phyloP scores from a whole-genome alignment of 108 stramenopile genomes.

The Pseudonitzschia delicatissima region DNA sequence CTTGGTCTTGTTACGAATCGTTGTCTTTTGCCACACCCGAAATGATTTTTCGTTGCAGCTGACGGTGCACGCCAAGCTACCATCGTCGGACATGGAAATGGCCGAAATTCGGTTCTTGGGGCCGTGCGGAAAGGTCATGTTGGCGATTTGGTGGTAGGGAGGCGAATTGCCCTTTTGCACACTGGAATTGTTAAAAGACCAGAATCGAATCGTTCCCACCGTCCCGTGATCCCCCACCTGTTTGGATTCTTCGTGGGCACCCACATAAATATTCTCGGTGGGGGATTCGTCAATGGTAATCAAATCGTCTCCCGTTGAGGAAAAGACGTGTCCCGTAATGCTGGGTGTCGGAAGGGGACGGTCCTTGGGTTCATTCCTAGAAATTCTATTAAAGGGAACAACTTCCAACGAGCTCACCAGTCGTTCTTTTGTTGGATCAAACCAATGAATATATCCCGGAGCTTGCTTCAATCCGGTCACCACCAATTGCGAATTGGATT shows the following conservation, averaged over 20 bases:
- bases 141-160: constrained; percentile 34
- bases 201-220: constrained; percentile 70
- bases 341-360: constrained; percentile 59
- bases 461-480: constrained; percentile 48
- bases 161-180: constrained; percentile 13
- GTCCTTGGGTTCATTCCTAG: constrained; percentile 47
- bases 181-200: constrained; percentile 32
- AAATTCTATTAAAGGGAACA: constrained; percentile 77
- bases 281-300: constrained; percentile 66
- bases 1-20: not conserved
- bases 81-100: constrained; percentile 47
- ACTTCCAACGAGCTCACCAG: constrained; percentile 61
- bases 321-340: constrained; percentile 53
- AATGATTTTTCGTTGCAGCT: constrained; percentile 79
- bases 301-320: constrained; percentile 49
- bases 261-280: constrained; percentile 65
- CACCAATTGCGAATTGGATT: constrained; percentile 18
- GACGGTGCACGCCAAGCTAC: constrained; percentile 64
- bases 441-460: constrained; percentile 81
- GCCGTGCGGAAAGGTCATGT: constrained; percentile 81
- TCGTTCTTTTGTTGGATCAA: constrained; percentile 48
- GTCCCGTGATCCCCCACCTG: constrained; percentile 34
- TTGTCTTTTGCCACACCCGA: constrained; percentile 54
- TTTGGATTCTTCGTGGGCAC: constrained; percentile 20
- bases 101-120: constrained; percentile 54